phyloP scores from a whole-genome alignment of 2,329 filamentous ascomycete genomes.

The Tolypocladium ophioglossoides region DNA sequence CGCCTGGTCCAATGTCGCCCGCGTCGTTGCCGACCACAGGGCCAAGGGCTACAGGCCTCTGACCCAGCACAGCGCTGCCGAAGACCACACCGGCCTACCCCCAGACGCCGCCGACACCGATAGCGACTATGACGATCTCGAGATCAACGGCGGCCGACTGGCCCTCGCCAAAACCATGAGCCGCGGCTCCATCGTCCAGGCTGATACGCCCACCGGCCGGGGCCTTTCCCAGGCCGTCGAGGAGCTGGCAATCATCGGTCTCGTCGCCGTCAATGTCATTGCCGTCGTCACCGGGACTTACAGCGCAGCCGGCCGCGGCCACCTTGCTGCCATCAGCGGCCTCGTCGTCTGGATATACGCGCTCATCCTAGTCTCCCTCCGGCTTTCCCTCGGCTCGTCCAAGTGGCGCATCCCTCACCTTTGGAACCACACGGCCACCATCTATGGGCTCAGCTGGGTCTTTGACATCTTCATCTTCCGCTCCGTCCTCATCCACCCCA shows the following conservation, averaged over 20 bases:
- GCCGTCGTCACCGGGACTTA: slow-evolving; percentile 52
- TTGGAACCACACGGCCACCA: slow-evolving; percentile 85
- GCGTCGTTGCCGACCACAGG: slow-evolving; percentile 37
- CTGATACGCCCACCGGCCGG: slow-evolving; percentile 69
- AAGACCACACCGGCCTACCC: slow-evolving; percentile 41
- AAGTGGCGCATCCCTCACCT: slow-evolving; percentile 60
- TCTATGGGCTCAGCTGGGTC: slow-evolving; percentile 79
- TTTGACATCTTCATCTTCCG: slow-evolving; percentile 70
- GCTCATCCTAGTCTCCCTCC: slow-evolving; percentile 58
- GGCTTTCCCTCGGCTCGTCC: slow-evolving; percentile 56
- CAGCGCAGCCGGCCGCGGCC: slow-evolving; percentile 37
- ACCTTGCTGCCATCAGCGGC: slow-evolving; percentile 51
- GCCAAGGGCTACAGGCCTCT: slow-evolving; percentile 47
- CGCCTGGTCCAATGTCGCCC: slow-evolving; percentile 43
- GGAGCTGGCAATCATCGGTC: slow-evolving; percentile 59
- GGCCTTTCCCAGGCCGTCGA: slow-evolving; percentile 61
- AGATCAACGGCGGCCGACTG: slow-evolving; percentile 46
- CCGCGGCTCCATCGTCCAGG: slow-evolving; percentile 54
- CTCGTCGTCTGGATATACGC: slow-evolving; percentile 75
- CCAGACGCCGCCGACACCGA: slow-evolving; percentile 36
- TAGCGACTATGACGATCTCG: slow-evolving; percentile 46
- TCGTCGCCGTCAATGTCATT: slow-evolving; percentile 59
- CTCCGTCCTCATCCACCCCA: slow-evolving; percentile 70
- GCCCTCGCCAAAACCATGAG: slow-evolving; percentile 49
- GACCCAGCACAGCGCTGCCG: slow-evolving; percentile 25